Evolutionary conservation across 2,329 filamentous ascomycete genomes (phyloP), one percentile per base, ranked within the genome.

Genomic region (Phyllosticta citriasiana): DNA sequence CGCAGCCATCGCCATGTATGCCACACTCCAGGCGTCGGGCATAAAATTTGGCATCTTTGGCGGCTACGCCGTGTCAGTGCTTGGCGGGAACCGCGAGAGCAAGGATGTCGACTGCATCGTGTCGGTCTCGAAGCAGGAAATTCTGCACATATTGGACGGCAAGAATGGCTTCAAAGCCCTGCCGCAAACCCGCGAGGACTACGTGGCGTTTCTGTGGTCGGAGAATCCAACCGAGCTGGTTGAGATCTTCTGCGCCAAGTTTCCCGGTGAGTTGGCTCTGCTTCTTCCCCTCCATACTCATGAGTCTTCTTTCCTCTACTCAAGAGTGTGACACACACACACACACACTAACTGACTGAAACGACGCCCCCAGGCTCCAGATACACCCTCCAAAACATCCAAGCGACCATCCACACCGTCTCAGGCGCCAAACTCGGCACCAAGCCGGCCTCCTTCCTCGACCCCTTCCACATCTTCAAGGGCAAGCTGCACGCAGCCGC

Each of bases 381-480:
- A 12, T 53, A 53, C 26, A 12, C 52, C 22, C 22, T 53, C 22
- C 52, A 27, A 24, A 53, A 53, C 52, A 27, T 27, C 52, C 22
- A 53, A 53, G 52, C 26, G 4, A 53, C 22, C 7, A 24, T 16
- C 10, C 22, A 9, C 52, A 19, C 12, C 26, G 26, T 53, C 52
- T 24, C 22, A 12, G 52, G 52, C 52, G 52, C 22, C 3, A 27
- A 9, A 27, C 52, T 53, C 10, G 52, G 52, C 52, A 24, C 22
- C 5, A 12, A n/a, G 26, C 26, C 52, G 7, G 22, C 52, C 52
- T 24, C 22, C 4, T 51, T 67, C 60, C 59, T 69, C 33, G 66
- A 67, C 54, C 64, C 66, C 35, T 63, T 67, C 55, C 61, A 65
- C 55, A 53, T 68, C 14, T 68, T 66, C 65, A 68, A 69, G 62